Evolutionary conservation across 306 rosid species (phyloP).

Genomic region (Corylus heterophylla): DNA sequence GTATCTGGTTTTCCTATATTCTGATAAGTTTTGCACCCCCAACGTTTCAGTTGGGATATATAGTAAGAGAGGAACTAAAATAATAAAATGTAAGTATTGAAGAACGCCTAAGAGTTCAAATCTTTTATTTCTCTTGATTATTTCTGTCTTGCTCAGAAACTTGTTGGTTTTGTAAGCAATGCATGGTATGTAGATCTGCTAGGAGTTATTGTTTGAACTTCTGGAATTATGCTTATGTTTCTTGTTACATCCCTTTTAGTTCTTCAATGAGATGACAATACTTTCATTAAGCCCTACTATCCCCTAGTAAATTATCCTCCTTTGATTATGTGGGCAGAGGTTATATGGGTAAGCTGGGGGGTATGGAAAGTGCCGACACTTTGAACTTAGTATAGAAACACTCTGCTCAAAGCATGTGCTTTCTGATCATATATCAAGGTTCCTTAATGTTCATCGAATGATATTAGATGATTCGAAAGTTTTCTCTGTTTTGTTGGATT

Average conservation of each 20-base stretch:
- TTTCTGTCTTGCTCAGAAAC: no score
- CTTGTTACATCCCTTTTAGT: neutral
- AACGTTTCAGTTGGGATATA: neutral
- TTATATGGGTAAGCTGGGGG: no score
- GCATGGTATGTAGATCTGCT: no score
- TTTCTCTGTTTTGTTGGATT: no score
- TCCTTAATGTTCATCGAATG: neutral
- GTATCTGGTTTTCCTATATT: neutral
- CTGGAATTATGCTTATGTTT: neutral
- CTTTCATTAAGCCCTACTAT: neutral
- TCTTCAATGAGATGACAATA: neutral
- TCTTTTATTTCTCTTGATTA: neutral
- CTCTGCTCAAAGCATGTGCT: neutral
- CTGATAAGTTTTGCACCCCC: neutral
- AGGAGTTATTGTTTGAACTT: no score
- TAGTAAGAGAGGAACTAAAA: neutral
- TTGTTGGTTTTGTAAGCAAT: no score
- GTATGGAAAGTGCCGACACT: neutral
- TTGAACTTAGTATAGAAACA: neutral
- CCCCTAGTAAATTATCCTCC: neutral
- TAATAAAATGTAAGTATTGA: neutral
- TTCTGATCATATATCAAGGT: neutral
- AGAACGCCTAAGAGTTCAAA: neutral
- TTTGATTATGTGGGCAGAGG: neutral
- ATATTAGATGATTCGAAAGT: no score